Base-by-base conservation (phyloP, 306 rosid genomes). In the Hippophae rhamnoides region DNA sequence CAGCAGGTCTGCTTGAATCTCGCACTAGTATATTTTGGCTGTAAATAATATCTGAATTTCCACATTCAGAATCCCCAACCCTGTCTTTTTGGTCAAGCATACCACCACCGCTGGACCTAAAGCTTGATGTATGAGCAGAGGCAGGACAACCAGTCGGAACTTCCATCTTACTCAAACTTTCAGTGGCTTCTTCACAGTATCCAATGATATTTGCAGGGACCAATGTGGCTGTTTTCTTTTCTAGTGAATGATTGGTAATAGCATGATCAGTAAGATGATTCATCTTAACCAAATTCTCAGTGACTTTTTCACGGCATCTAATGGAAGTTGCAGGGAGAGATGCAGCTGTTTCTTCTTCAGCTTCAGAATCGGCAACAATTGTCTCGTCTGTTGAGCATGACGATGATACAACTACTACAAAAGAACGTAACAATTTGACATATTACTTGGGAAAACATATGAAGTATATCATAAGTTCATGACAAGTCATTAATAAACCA, bases 311-410 rank as follows among this genome's bases (percentile, higher is more conserved):
- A 40, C 45, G 59, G 70, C 58, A 47, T 25, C 72, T 59, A 13
- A 57, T 51, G 40, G 72, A 73, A 61, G 56, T 78, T 60, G 68
- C 72, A 31, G 45, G 77, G 72, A 71, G 74, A 47, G 88, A 74
- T 55, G 82, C 72, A 49, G 77, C 83, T 45, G 83, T 81, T 81
- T 89, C 97, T 13, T 31, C 83, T 78, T 85, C 97, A 8, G 75
- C 71, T 49, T 89, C 96, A 49, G 96, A 85, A 78, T 88, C 96
- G 57, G 87, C 90, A 47, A 90, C 95, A 51, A 87, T 57, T 8
- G 97, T 90, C 76, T 87, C 95, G 5, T 90, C 95, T 12, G 95
- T 82, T 48, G 95, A 87, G 81, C 95, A 84, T 45, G 95, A 84
- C 40, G 95, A 87, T 73, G 95, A 87, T 58, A 84, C 83, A 61